Conservation (phyloP, 2,329 filamentous ascomycete species). For the Dothistroma septosporum region DNA sequence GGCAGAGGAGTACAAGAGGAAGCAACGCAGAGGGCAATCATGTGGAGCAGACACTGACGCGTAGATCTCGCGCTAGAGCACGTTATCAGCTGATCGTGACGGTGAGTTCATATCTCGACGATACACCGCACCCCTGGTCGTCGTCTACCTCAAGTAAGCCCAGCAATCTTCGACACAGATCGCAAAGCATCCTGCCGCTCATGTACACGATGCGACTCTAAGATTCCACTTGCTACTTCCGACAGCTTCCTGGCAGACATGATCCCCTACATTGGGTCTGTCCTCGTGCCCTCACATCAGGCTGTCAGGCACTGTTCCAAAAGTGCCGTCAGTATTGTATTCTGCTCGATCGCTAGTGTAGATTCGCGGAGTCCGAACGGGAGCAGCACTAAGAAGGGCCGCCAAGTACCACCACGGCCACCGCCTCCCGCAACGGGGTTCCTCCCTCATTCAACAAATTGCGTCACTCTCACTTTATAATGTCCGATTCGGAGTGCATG, state of each 20-base stretch:
- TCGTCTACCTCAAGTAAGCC: neutral
- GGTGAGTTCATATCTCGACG: too few relatives aligned
- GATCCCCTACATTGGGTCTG: neutral
- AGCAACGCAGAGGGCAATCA: too few relatives aligned
- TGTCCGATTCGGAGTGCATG: neutral
- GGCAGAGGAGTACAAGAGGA: too few relatives aligned
- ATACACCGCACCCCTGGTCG: too few relatives aligned
- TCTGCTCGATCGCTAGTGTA: neutral
- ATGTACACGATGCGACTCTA: neutral
- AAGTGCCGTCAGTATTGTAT: neutral
- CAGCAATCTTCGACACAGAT: neutral
- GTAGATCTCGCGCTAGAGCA: too few relatives aligned
- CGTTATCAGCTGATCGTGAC: too few relatives aligned
- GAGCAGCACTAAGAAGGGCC: neutral
- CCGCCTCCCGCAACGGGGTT: neutral
- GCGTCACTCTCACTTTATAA: conserved; percentile 12
- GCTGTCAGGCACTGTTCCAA: neutral
- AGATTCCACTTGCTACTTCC: neutral
- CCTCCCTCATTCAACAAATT: conserved; percentile 11
- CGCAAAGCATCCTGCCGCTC: neutral
- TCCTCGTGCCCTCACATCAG: neutral
- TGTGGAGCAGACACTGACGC: too few relatives aligned
- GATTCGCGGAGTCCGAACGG: neutral
- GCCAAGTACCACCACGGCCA: neutral
- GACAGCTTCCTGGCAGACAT: neutral